Conservation (phyloP, 306 rosid species). For the Casuarina equisetifolia region DNA sequence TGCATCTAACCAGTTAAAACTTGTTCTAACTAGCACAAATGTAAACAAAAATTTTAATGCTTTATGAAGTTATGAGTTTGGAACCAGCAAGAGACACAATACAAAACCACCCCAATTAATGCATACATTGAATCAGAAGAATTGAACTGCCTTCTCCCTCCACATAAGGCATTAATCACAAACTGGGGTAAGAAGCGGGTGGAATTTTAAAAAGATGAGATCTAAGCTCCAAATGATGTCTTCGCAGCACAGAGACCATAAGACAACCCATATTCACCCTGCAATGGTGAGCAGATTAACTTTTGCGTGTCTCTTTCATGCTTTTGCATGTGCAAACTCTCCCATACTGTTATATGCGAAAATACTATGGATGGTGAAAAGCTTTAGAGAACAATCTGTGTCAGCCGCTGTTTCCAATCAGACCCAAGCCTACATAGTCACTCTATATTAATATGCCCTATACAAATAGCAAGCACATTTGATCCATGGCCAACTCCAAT, state of each 20-base stretch:
- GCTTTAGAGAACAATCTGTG: neutral
- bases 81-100: neutral
- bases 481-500: neutral
- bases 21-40: neutral
- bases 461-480: neutral
- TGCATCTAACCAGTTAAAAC: neutral
- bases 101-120: neutral
- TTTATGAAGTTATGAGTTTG: conserved; percentile 1
- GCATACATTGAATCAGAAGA: neutral
- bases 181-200: neutral
- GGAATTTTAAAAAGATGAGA: neutral
- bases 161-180: neutral
- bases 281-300: neutral
- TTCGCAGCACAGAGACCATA: neutral
- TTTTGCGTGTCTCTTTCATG: neutral
- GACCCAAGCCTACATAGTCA: neutral
- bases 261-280: neutral
- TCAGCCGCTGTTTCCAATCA: neutral
- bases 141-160: neutral
- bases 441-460: neutral
- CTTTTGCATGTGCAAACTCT: neutral
- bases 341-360: neutral
- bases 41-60: neutral
- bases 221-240: neutral
- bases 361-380: neutral